A percentile compares a stretch with the other conserved stretches of the same genome.
phyloP scores from a whole-genome alignment of 208 protist species.

The Phytomonas francai region DNA sequence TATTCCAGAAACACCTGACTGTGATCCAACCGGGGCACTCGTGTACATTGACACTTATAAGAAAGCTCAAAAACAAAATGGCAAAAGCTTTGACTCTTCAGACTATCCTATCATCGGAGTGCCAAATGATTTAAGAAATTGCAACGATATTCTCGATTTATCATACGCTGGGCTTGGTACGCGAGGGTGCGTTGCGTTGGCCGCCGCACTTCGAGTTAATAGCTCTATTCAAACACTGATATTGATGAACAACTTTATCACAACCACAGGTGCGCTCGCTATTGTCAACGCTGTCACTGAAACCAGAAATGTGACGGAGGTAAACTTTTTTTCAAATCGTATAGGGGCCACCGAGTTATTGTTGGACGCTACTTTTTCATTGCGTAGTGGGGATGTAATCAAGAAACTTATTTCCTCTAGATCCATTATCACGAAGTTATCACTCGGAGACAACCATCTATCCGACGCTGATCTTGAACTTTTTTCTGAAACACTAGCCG shows the following conservation, averaged over 20 bases:
- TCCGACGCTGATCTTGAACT: constrained; percentile 59
- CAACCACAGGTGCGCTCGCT: constrained; percentile 46
- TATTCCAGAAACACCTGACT: constrained; percentile 41
- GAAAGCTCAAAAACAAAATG: constrained; percentile 16
- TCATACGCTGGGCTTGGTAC: constrained; percentile 58
- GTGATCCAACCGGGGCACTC: constrained; percentile 52
- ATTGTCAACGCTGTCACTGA: constrained; percentile 60
- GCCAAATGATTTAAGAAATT: constrained; percentile 35
- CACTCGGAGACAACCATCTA: constrained; percentile 65
- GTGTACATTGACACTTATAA: constrained; percentile 58
- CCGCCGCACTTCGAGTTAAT: constrained; percentile 67
- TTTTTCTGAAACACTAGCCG: constrained; percentile 59
- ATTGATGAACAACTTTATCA: constrained; percentile 75
- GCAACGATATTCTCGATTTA: constrained; percentile 57
- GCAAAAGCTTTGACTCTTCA: constrained; percentile 41
- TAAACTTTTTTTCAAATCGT: constrained; percentile 76
- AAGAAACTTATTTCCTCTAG: constrained; percentile 48
- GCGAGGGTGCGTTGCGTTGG: constrained; percentile 66
- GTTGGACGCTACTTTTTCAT: background rate
- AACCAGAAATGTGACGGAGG: constrained; percentile 30
- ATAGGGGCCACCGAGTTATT: constrained; percentile 21
- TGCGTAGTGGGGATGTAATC: constrained; percentile 56
- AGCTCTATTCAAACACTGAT: constrained; percentile 44
- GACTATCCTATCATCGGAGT: constrained; percentile 69
- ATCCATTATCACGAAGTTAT: constrained; percentile 34